Base-by-base conservation (phyloP, 768 basidiomycete genomes). In the Phlegmacium glaucopus region DNA sequence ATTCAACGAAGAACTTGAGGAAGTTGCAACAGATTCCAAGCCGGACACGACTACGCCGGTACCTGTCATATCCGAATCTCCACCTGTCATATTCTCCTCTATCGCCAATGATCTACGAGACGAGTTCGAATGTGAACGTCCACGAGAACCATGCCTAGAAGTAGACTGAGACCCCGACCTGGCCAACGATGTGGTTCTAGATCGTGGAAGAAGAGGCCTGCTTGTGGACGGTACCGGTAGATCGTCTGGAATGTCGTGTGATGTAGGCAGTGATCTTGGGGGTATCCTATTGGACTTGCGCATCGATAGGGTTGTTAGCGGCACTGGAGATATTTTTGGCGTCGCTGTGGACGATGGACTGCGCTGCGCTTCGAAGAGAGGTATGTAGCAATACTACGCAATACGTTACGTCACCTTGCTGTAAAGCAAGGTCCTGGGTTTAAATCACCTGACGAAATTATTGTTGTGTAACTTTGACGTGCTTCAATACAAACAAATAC, bases 151-250 rank as follows among this genome's bases (percentile, higher is more conserved):
- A 1, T 22, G n/a, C n/a, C 42, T 17, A 27, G 42, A 43, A 5
- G 29, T 6, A 27, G 29, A 43, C 12, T 40, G 39, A 8, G 15
- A 13, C 41, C 35, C 47, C 26, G 57, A 56, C 27, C 52, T 55
- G 7, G 50, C 49, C 12, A 52, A 13, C 0, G 55, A 61, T 13
- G 55, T 52, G 13, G 58, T 42, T 16, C 55, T 40, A 22, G 60
- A 60, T 27, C 62, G 54, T 10, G 64, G 58, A 12, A 34, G 48
- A 4, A 58, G 56, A 44, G 39, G 53, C 16, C 61, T 50, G 30
- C 48, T 54, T 17, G 61, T 61, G n/a, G 49, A 47, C 2, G 63
- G 63, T n/a, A 50, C 53, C 41, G 59, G 63, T 10, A 63, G 52
- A 30, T 54, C 53, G 41, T 37, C 35, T 35, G 60, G 53, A 6